Evolutionary conservation across 495 filamentous ascomycete species (phyloP), one percentile per base, ranked within the genome.

Genomic region (Aspergillus campestris): DNA sequence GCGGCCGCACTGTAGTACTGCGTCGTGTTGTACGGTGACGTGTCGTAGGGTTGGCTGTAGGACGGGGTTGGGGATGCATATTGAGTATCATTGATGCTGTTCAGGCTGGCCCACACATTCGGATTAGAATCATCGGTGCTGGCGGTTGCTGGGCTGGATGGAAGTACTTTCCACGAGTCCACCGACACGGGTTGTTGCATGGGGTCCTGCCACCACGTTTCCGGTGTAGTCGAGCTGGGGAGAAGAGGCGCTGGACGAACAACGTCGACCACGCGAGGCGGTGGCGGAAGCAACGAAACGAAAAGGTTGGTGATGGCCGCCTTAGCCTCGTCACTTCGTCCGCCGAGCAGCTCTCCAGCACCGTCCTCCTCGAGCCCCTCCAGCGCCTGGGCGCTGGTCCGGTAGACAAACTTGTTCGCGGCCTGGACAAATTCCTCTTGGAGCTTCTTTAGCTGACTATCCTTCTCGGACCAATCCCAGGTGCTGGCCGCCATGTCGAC

Each of bases 361-460:
- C 92, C 92, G 61, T 96, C 94, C 67, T 99, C 92, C 73, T 99
- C 92, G 45, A 97, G 68, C 39, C 92, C 92, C 67, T 99, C 92
- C 45, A 99, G 74, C 32, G 91, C 92, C 52, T 86, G 82, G 49
- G 84, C 89, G 53, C 86, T 80, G 28, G 92, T 89, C 54, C 89
- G 81, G 70, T 87, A 99, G 56, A 99, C 90, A 61, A 92, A 99
- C 69, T 84, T 89, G 77, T 99, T 99, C 70, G 89, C 84, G 37
- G 90, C 86, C 69, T 99, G 92, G 46, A 96, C 80, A 60, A 99
- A 97, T 54, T 96, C 87, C 45, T 96, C 92, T 62, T 97, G 94
- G 44, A 99, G 70, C 71, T 94, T 95, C 83, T 95, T 96, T 69
- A 94, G 71, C 62, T 97, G 91, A 51, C 78, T 72, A 52, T 95